Base-by-base conservation (phyloP, 2,329 filamentous ascomycete genomes). In the Botrytis porri region DNA sequence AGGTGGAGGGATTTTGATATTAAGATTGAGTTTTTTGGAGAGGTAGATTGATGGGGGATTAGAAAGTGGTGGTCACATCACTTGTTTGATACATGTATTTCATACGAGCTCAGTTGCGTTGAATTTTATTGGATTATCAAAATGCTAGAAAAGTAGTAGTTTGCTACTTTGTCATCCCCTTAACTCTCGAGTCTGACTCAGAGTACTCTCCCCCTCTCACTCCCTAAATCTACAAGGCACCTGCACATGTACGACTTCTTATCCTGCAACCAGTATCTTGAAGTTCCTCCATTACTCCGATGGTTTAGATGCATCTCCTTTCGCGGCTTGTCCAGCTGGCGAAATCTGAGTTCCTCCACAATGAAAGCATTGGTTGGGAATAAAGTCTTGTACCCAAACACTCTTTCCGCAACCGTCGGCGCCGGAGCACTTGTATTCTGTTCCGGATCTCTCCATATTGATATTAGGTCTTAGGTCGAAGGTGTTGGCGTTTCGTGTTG, bases 1-100 rank as follows among this genome's bases (percentile, higher is more conserved):
- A 70, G 57, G 22, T 70, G 57, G 67, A 63, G 29, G 32, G 51
- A 48, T 70, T 63, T 70, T 14, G 57, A 70, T 25, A 7, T 63
- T 63, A 14, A 37, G 5, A 25, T 70, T 4, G 54, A 63, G 41
- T 63, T 70, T 39, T 35, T 35, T 16, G 57, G 59, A 12, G 41
- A 29, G 67, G 57, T 45, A 3, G 8, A 51, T 39, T 37, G 45
- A 54, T 51, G 14, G 20, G 9, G 18, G 4, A 4, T 7, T 14
- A 6, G 1, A 16, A 16, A 4, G 4, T 7, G 16, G 45, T 4
- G 45, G 9, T 37, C 6, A 18, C 12, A 7, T 66, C 20, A 37
- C 14, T 51, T 4, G 3, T 37, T n/a, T 35, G 3, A n/a, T 16
- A 39, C 9, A 14, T 39, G 37, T 20, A 6, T 54, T 54, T 35